Conservation (phyloP, 2,329 filamentous ascomycete species). For the Echinosphaeria canescens region DNA sequence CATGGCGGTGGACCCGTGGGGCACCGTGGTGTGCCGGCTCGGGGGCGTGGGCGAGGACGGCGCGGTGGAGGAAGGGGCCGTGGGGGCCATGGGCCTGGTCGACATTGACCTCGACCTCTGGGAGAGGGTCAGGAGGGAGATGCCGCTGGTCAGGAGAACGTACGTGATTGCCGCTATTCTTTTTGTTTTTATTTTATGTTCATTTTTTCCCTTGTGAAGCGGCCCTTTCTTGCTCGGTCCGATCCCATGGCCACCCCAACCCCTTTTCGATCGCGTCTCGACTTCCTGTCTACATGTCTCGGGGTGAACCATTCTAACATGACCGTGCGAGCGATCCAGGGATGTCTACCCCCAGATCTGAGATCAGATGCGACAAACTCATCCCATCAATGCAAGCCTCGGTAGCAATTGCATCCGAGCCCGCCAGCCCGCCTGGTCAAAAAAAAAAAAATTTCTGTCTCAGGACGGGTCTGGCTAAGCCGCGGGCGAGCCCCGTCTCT, state of each 20-base stretch:
- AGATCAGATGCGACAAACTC: neutral
- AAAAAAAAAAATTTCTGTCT: neutral
- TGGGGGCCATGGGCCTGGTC: constrained; percentile 28
- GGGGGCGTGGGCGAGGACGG: constrained; percentile 25
- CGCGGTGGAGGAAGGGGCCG: constrained; percentile 11
- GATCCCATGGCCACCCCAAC: too few species aligned
- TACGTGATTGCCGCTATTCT: too few species aligned
- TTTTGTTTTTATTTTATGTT: too few species aligned
- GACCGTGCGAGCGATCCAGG: constrained; percentile 1
- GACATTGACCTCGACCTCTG: constrained; percentile 26
- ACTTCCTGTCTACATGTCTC: neutral
- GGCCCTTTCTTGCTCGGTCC: too few species aligned
- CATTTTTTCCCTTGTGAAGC: too few species aligned
- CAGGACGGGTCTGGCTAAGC: too few species aligned
- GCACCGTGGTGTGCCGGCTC: constrained; percentile 45
- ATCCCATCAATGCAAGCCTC: neutral
- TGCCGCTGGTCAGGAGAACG: constrained; percentile 29
- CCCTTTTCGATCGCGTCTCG: neutral
- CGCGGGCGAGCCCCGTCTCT: too few species aligned
- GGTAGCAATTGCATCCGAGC: neutral
- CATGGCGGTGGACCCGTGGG: constrained; percentile 77
- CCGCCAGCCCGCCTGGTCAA: neutral
- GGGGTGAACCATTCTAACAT: neutral
- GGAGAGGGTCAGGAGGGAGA: constrained; percentile 23
- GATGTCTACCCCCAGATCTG: constrained; percentile 1